phyloP scores from a whole-genome alignment of 1,284 basidiomycete genomes.

The Tilletia setariae region DNA sequence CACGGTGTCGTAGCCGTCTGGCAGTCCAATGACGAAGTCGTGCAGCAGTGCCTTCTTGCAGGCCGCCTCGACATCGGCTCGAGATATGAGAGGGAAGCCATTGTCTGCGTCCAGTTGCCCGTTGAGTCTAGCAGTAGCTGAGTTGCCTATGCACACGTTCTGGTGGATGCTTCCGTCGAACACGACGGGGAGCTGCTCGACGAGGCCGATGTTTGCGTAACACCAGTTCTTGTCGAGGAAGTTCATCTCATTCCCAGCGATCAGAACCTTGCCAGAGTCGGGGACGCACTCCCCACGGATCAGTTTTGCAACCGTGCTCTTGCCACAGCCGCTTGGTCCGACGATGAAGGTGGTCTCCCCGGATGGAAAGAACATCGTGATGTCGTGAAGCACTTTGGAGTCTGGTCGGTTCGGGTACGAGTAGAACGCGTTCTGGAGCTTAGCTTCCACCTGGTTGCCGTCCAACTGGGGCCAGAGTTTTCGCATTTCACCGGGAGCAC shows the following conservation, averaged over 20 bases:
- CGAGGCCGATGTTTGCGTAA: slow-evolving; percentile 69
- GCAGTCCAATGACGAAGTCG: slow-evolving; percentile 77
- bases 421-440: no score
- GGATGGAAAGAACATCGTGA: slow-evolving; percentile 71
- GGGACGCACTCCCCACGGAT: slow-evolving; percentile 72
- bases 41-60: slow-evolving; percentile 83
- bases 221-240: slow-evolving; percentile 72
- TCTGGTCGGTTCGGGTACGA: slow-evolving; percentile 78
- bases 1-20: slow-evolving; percentile 80
- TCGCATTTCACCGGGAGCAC: slow-evolving; percentile 28
- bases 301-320: slow-evolving; percentile 82
- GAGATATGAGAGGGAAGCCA: slow-evolving; percentile 59
- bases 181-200: slow-evolving; percentile 73
- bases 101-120: not conserved
- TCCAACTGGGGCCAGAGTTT: slow-evolving; percentile 48
- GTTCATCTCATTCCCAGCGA: slow-evolving; percentile 77
- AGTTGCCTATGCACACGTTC: slow-evolving; percentile 76
- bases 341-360: slow-evolving; percentile 88
- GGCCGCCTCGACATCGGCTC: slow-evolving; percentile 73
- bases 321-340: slow-evolving; percentile 84
- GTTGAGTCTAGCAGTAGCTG: slow-evolving; percentile 31
- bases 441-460: no score
- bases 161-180: slow-evolving; percentile 81
- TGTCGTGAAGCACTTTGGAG: slow-evolving; percentile 64
- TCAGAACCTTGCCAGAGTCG: slow-evolving; percentile 60